phyloP scores from a whole-genome alignment of 768 basidiomycete species.

The Lactarius hengduanensis region DNA sequence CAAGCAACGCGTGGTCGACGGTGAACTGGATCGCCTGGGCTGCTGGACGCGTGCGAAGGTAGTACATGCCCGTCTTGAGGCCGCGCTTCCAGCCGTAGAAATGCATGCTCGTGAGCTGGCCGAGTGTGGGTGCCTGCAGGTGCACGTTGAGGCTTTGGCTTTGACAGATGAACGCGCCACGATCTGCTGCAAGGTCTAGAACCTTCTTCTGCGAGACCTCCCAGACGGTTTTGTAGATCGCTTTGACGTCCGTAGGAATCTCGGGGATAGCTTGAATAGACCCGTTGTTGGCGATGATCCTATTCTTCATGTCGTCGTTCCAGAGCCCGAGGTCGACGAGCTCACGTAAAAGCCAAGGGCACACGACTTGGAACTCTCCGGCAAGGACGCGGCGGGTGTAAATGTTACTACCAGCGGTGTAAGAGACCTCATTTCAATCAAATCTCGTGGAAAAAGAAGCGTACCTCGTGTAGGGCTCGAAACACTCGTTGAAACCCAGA shows the following conservation, averaged over 20 bases:
- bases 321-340: constrained; percentile 93
- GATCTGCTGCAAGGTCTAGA: constrained; percentile 97
- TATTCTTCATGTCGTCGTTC: constrained; percentile 99
- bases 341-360: constrained; percentile 98
- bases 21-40: constrained; percentile 98
- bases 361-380: constrained; percentile 99
- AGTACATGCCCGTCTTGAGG: constrained; percentile 98
- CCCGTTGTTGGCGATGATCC: constrained; percentile 96
- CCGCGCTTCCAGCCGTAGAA: constrained; percentile 99
- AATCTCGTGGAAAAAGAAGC: constrained; percentile 20
- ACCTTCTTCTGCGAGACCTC: constrained; percentile 99
- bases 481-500: constrained; percentile 97
- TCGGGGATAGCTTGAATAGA: constrained; percentile 82
- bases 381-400: constrained; percentile 99
- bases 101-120: constrained; percentile 94
- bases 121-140: constrained; percentile 81
- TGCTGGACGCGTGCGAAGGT: constrained; percentile 91
- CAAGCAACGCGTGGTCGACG: constrained; percentile 77
- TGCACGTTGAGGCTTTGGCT: constrained; percentile 94
- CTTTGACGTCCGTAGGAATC: constrained; percentile 90
- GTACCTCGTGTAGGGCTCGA: constrained; percentile 95
- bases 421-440: background rate
- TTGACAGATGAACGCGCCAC: constrained; percentile 97
- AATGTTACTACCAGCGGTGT: constrained; percentile 69
- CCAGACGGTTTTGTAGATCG: constrained; percentile 99